Percentiles rank a stretch among this genome's conserved stretches.
These are phyloP conservation scores for Eucalyptus cloeziana DNA, from an alignment of 345 rosid genomes.

Conservation along the genomic window DNA sequence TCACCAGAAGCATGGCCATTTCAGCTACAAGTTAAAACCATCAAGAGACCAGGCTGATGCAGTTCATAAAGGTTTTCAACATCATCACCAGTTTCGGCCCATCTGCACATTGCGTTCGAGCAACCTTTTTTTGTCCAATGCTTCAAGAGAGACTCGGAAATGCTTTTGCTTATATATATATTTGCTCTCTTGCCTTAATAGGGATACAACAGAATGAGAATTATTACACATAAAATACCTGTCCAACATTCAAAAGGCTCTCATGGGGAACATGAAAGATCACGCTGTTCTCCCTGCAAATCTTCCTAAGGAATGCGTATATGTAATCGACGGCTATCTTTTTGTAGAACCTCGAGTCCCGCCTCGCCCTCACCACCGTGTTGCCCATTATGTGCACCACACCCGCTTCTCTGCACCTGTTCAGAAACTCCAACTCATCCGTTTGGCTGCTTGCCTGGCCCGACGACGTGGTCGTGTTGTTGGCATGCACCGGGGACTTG, in stretches of 20 bases:
- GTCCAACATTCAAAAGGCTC: conserved; percentile 13
- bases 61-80: background rate
- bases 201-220: background rate
- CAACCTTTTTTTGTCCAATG: background rate
- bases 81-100: background rate
- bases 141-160: background rate
- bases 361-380: conserved; percentile 3
- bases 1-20: background rate
- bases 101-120: background rate
- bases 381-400: conserved; percentile 18
- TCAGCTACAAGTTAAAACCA: background rate
- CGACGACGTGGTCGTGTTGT: background rate
- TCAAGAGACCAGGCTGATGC: background rate
- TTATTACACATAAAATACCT: background rate
- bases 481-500: background rate
- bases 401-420: conserved; percentile 1
- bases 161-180: background rate
- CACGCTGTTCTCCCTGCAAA: conserved; percentile 7
- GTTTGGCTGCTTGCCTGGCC: background rate
- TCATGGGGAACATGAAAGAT: conserved; percentile 9
- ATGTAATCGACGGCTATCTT: conserved; percentile 5
- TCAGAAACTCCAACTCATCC: conserved; percentile 9
- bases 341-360: conserved; percentile 2
- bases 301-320: conserved; percentile 8
- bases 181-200: background rate